These are phyloP conservation scores for Fusarium avenaceum DNA, from an alignment of 2,329 filamentous ascomycete species.

Conservation along the genomic window DNA sequence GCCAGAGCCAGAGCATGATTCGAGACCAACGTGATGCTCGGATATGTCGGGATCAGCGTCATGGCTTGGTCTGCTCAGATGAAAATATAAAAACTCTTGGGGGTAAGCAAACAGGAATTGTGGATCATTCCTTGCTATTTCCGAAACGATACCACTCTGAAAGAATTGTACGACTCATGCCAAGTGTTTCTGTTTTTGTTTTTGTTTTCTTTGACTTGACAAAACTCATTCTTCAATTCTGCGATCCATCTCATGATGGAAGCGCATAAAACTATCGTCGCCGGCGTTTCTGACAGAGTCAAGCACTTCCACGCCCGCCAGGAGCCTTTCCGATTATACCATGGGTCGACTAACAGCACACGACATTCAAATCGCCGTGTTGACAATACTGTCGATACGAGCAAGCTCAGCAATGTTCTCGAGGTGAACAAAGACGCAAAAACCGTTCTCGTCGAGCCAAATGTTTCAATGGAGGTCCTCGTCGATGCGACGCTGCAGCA, in stretches of 20 bases:
- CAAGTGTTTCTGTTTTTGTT: constrained; percentile 6
- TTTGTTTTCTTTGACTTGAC: background rate
- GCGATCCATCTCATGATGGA: constrained; percentile 53
- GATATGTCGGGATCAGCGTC: constrained; percentile 39
- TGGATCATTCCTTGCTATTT: constrained; percentile 37
- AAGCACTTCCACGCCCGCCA: constrained; percentile 59
- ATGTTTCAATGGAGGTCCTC: constrained; percentile 76
- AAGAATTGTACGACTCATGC: constrained; percentile 23
- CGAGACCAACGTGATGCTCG: constrained; percentile 8
- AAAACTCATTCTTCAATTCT: background rate
- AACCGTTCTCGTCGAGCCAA: constrained; percentile 76
- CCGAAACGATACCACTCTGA: constrained; percentile 32
- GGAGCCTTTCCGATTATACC: constrained; percentile 78
- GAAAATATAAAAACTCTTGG: constrained; percentile 16
- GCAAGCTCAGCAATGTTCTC: constrained; percentile 72
- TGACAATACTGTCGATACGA: constrained; percentile 76
- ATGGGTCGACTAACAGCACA: constrained; percentile 83
- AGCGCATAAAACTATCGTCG: constrained; percentile 60
- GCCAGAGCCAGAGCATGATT: constrained; percentile 11
- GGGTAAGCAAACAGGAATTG: constrained; percentile 28
- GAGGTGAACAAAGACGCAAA: constrained; percentile 65
- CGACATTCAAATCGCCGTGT: constrained; percentile 65
- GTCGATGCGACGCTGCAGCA: constrained; percentile 69
- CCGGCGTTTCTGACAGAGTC: constrained; percentile 59
- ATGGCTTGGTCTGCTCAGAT: constrained; percentile 11